Percentiles rank a stretch among this genome's conserved stretches.
Evolutionary conservation across 176 grass and related monocot genomes (phyloP).

Genomic region (Secale cereale): DNA sequence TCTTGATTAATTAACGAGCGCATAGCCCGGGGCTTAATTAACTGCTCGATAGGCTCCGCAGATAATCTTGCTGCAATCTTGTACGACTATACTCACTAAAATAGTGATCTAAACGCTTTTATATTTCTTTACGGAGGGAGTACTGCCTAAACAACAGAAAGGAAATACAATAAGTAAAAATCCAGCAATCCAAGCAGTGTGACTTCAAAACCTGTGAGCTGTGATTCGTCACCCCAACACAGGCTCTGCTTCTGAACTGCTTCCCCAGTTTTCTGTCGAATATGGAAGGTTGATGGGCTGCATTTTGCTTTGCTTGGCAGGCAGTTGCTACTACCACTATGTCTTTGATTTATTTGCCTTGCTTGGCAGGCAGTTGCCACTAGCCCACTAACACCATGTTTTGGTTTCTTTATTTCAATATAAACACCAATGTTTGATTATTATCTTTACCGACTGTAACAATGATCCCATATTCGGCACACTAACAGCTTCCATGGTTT

Average conservation of each 20-base stretch:
- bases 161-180: no score
- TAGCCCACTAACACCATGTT: no score
- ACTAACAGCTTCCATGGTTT: not conserved
- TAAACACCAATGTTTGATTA: not conserved
- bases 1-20: not conserved
- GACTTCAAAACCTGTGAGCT: no score
- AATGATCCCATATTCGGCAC: not conserved
- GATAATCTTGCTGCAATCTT: not conserved
- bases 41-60: not conserved
- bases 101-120: no score
- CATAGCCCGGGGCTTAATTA: not conserved
- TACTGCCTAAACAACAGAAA: no score
- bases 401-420: not conserved
- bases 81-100: no score
- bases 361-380: no score
- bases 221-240: no score
- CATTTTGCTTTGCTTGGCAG: not conserved
- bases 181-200: no score
- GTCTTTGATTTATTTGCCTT: no score
- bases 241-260: not conserved
- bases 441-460: not conserved
- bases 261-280: not conserved
- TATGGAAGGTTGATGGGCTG: not conserved
- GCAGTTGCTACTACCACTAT: not conserved
- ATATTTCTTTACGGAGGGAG: no score